Evolutionary conservation across 345 rosid genomes (phyloP).

Genomic region (Bruguiera sexangula): DNA sequence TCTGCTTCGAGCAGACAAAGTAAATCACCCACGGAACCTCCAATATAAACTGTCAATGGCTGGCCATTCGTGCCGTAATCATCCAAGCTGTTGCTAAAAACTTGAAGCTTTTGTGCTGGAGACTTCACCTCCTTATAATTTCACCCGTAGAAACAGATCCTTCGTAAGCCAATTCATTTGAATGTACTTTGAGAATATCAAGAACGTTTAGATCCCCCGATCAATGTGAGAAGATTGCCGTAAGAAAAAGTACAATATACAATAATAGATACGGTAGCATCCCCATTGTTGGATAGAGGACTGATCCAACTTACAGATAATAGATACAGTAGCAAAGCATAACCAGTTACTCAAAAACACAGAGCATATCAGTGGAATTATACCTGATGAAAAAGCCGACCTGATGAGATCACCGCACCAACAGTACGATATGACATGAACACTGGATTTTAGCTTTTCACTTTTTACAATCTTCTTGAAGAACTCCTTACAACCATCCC

Average conservation of each 20-base stretch:
- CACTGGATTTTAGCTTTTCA: slow-evolving; percentile 8
- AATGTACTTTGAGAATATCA: slow-evolving; percentile 2
- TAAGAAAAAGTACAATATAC: background rate
- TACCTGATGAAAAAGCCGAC: slow-evolving; percentile 20
- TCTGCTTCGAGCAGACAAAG: slow-evolving; percentile 16
- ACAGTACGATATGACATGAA: slow-evolving; percentile 13
- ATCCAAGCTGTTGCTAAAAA: background rate
- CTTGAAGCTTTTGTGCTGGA: slow-evolving; percentile 6
- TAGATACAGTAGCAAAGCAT: no score
- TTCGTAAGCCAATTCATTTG: slow-evolving; percentile 16
- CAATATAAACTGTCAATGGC: slow-evolving; percentile 8
- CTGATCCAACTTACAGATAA: no score
- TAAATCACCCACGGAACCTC: slow-evolving; percentile 15
- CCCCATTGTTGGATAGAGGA: no score
- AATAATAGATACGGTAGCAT: no score
- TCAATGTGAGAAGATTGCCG: background rate
- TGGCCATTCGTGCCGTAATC: background rate
- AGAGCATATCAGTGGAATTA: background rate
- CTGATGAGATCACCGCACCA: slow-evolving; percentile 23
- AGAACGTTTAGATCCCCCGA: slow-evolving; percentile 3
- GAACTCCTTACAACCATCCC: slow-evolving; percentile 12
- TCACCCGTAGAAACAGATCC: slow-evolving; percentile 9
- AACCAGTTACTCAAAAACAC: background rate
- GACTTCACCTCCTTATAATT: slow-evolving; percentile 5
- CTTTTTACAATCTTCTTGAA: slow-evolving; percentile 9